Evolutionary conservation across 139 green algal genomes (phyloP).

Genomic region (Klebsormidium nitens): DNA sequence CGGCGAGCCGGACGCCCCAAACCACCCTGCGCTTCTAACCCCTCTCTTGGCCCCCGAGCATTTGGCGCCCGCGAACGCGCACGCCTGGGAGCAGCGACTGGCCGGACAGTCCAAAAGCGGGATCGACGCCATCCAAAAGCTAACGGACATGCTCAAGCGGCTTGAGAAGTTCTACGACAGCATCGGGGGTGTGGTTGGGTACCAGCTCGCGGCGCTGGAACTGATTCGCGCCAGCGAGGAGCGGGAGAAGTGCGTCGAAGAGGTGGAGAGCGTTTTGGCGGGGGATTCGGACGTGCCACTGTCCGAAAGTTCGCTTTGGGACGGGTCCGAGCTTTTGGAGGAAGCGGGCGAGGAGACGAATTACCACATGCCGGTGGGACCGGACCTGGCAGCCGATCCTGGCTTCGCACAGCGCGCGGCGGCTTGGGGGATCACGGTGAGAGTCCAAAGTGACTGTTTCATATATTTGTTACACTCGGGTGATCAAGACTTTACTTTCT

Average conservation of each 20-base stretch:
- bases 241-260: constrained; percentile 7
- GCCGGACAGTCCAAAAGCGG: not conserved
- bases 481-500: not conserved
- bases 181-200: constrained; percentile 85
- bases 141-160: constrained; percentile 21
- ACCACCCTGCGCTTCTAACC: not conserved
- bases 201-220: constrained; percentile 31
- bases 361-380: constrained; percentile 21
- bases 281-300: too few species aligned
- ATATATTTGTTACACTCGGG: not conserved
- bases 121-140: not conserved
- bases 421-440: constrained; percentile 20
- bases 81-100: not conserved
- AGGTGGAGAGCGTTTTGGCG: too few species aligned
- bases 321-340: not conserved
- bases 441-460: not conserved
- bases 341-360: constrained; percentile 1
- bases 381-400: constrained; percentile 25
- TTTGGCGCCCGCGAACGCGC: not conserved
- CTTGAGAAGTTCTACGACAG: constrained; percentile 81
- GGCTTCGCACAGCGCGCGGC: constrained; percentile 14
- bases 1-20: too few species aligned
- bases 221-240: constrained; percentile 22
- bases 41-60: not conserved
- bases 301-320: too few species aligned